Percentiles rank a stretch among this genome's conserved stretches.
Conservation (phyloP, 306 rosid genomes). For the Quercus suber region DNA sequence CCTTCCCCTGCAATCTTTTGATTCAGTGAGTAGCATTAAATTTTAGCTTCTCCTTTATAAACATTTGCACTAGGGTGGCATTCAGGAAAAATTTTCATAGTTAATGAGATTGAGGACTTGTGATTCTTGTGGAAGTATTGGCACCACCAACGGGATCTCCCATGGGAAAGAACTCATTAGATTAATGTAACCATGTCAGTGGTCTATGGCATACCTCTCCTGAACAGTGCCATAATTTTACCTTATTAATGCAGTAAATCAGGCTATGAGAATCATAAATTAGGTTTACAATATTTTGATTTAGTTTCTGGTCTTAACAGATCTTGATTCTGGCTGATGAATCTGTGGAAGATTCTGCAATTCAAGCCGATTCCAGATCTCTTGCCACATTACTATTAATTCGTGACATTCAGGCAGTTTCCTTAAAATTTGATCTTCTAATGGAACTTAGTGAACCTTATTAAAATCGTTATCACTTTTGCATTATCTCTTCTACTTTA, state of each 20-base stretch:
- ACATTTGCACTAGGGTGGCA: not conserved
- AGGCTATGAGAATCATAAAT: slow-evolving; percentile 17
- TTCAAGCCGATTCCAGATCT: slow-evolving; percentile 97
- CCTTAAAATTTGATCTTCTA: slow-evolving; percentile 6
- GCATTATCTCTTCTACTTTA: not conserved
- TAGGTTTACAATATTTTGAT: slow-evolving; percentile 19
- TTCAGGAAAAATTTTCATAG: not conserved
- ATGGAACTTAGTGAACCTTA: not conserved
- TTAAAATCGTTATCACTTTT: not conserved
- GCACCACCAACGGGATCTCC: slow-evolving; percentile 9
- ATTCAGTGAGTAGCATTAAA: slow-evolving; percentile 61
- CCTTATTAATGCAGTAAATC: not conserved
- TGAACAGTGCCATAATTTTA: not conserved
- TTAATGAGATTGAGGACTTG: not conserved
- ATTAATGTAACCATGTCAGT: slow-evolving; percentile 6
- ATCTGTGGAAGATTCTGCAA: slow-evolving; percentile 95
- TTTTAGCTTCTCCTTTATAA: slow-evolving; percentile 13
- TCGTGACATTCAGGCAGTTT: slow-evolving; percentile 85
- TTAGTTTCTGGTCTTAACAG: slow-evolving; percentile 37
- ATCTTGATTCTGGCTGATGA: slow-evolving; percentile 90
- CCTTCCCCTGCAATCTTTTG: slow-evolving; percentile 87
- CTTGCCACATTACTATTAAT: slow-evolving; percentile 87
- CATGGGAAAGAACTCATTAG: not conserved
- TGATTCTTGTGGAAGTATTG: slow-evolving; percentile 1
- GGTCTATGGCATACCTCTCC: not conserved